These are phyloP conservation scores for Dothideomycetes sp. DNA, from an alignment of 2,329 filamentous ascomycete species.

Conservation along the genomic window DNA sequence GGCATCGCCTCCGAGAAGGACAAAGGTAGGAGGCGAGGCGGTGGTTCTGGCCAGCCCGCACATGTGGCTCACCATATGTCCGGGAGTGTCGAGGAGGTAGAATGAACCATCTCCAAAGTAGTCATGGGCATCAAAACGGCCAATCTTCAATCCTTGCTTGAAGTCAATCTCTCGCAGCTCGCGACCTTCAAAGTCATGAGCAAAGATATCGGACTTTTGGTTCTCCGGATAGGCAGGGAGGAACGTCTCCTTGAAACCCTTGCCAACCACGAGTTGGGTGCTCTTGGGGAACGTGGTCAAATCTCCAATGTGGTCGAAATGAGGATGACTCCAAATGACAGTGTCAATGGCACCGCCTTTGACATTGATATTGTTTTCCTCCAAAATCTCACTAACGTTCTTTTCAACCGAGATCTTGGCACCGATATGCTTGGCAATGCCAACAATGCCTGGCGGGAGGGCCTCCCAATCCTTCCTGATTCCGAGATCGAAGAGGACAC, in stretches of 20 bases:
- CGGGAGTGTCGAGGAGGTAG: constrained; percentile 42
- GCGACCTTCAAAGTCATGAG: constrained; percentile 30
- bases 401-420: constrained; percentile 30
- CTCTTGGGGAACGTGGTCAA: constrained; percentile 30
- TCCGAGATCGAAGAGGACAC: constrained; percentile 37
- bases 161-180: constrained; percentile 25
- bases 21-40: constrained; percentile 27
- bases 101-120: constrained; percentile 48
- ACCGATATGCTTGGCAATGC: constrained; percentile 19
- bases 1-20: constrained; percentile 39
- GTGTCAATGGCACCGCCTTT: constrained; percentile 21
- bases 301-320: constrained; percentile 25
- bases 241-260: constrained; percentile 32
- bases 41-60: constrained; percentile 35
- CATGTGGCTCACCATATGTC: constrained; percentile 40
- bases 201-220: constrained; percentile 25
- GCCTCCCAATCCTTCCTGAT: constrained; percentile 35
- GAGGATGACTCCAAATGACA: constrained; percentile 22
- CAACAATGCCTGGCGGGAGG: constrained; percentile 19
- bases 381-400: constrained; percentile 30
- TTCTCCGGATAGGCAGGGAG: constrained; percentile 35
- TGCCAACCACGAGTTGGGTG: constrained; percentile 36
- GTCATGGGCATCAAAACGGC: constrained; percentile 36
- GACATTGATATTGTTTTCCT: constrained; percentile 27
- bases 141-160: constrained; percentile 25